Evolutionary conservation across 2,329 filamentous ascomycete genomes (phyloP).

Genomic region (Talaromyces sp.): DNA sequence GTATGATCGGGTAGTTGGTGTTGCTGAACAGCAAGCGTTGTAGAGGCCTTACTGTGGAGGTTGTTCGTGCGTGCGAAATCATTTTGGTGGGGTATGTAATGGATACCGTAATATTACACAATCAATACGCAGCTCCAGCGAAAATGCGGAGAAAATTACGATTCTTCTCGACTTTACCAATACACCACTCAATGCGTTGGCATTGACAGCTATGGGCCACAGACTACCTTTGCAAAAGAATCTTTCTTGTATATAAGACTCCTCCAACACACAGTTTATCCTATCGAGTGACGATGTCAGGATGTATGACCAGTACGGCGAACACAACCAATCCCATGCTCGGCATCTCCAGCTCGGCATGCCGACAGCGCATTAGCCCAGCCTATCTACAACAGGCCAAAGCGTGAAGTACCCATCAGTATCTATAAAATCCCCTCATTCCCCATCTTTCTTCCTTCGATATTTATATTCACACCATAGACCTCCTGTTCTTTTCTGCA

Average conservation of each 20-base stretch:
- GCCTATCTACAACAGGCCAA: neutral
- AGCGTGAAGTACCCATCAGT: neutral
- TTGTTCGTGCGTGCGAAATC: conserved; percentile 8
- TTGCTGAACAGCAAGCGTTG: too few relatives aligned
- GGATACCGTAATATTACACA: neutral
- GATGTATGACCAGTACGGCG: conserved; percentile 18
- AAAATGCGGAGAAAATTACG: neutral
- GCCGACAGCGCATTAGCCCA: conserved; percentile 24
- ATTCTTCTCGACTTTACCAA: neutral
- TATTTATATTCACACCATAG: neutral
- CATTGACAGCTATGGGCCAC: neutral
- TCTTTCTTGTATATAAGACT: neutral
- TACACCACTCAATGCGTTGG: neutral
- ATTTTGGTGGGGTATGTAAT: conserved; percentile 7
- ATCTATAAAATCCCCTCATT: neutral
- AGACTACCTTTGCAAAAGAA: neutral
- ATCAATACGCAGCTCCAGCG: neutral
- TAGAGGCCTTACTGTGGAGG: neutral
- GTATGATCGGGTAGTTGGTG: neutral
- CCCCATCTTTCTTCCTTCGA: neutral
- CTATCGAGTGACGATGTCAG: neutral
- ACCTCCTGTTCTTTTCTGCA: too few relatives aligned
- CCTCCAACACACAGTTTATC: neutral
- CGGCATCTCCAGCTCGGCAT: conserved; percentile 32
- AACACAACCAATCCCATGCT: conserved; percentile 28